Conservation (phyloP, 805 yeast genomes). For the Yarrowia bubula region DNA sequence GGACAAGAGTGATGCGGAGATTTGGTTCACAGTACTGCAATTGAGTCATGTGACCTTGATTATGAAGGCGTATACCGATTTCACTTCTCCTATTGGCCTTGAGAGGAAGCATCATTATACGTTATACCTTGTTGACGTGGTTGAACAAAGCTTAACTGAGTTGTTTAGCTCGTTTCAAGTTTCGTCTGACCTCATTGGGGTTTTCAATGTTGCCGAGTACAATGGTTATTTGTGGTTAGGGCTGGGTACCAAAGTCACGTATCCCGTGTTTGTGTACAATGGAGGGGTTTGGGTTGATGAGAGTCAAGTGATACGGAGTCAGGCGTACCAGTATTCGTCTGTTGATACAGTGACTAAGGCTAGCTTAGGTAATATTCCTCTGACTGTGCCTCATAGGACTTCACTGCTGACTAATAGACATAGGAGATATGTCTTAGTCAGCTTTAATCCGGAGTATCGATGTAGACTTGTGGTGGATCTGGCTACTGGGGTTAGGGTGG, state of each 20-base stretch:
- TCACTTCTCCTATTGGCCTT: not conserved
- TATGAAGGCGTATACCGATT: not conserved
- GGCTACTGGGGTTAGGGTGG: not conserved
- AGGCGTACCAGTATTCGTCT: not conserved
- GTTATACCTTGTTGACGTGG: not conserved
- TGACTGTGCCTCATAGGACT: not conserved
- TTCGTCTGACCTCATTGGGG: not conserved
- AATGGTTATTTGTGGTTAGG: conserved; percentile 1
- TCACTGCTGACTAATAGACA: not conserved
- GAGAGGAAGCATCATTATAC: conserved; percentile 1
- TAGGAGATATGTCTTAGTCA: not conserved
- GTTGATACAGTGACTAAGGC: not conserved
- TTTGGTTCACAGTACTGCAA: not conserved
- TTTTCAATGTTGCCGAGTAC: not conserved
- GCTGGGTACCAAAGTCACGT: not conserved
- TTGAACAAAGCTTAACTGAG: not conserved
- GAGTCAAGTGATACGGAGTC: not conserved
- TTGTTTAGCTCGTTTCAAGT: not conserved
- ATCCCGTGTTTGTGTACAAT: not conserved
- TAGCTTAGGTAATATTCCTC: not conserved
- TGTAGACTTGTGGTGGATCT: not conserved
- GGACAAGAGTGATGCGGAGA: not conserved
- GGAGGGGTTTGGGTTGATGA: not conserved
- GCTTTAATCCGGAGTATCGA: not conserved
- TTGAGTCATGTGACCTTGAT: not conserved